A percentile compares a stretch with the other conserved stretches of the same genome.
Conservation (phyloP, 2,329 filamentous ascomycete species). For the Ciborinia camelliae region DNA sequence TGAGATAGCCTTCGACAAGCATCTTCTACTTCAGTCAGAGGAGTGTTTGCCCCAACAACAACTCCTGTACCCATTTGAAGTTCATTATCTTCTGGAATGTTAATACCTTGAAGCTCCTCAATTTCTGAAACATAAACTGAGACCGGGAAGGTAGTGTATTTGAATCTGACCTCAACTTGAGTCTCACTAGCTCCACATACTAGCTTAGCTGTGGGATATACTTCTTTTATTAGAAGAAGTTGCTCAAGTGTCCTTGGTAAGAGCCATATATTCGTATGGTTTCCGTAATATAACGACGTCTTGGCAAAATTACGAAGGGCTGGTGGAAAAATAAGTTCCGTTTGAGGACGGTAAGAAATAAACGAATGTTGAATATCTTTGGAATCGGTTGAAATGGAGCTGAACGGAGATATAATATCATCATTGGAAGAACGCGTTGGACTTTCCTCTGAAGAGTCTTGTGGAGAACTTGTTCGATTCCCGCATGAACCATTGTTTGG, state of each 20-base stretch:
- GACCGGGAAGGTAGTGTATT: slow-evolving; percentile 80
- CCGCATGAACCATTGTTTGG: slow-evolving; percentile 42
- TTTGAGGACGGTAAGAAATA: slow-evolving; percentile 85
- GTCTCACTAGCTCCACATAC: slow-evolving; percentile 95
- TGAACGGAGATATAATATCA: not conserved
- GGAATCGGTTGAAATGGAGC: not conserved
- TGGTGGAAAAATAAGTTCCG: slow-evolving; percentile 90
- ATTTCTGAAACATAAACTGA: slow-evolving; percentile 93
- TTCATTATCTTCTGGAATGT: slow-evolving; percentile 69
- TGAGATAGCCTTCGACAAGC: slow-evolving; percentile 38
- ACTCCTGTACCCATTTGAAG: slow-evolving; percentile 27
- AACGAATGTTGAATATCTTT: slow-evolving; percentile 45
- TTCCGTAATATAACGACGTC: slow-evolving; percentile 80
- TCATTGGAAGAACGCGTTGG: slow-evolving; percentile 87
- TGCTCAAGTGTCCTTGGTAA: slow-evolving; percentile 80
- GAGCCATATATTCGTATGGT: slow-evolving; percentile 89
- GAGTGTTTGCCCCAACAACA: slow-evolving; percentile 77
- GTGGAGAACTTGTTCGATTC: slow-evolving; percentile 17
- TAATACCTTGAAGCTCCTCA: slow-evolving; percentile 76
- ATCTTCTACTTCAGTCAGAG: slow-evolving; percentile 81
- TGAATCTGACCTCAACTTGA: slow-evolving; percentile 97
- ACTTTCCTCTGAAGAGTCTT: slow-evolving; percentile 26
- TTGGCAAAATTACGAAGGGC: slow-evolving; percentile 75
- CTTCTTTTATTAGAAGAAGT: slow-evolving; percentile 82
- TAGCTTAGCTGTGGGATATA: slow-evolving; percentile 79